Percentiles rank a stretch among this genome's conserved stretches.
Evolutionary conservation across 495 filamentous ascomycete genomes (phyloP).

Genomic region (Lasiosphaeris hirsuta): DNA sequence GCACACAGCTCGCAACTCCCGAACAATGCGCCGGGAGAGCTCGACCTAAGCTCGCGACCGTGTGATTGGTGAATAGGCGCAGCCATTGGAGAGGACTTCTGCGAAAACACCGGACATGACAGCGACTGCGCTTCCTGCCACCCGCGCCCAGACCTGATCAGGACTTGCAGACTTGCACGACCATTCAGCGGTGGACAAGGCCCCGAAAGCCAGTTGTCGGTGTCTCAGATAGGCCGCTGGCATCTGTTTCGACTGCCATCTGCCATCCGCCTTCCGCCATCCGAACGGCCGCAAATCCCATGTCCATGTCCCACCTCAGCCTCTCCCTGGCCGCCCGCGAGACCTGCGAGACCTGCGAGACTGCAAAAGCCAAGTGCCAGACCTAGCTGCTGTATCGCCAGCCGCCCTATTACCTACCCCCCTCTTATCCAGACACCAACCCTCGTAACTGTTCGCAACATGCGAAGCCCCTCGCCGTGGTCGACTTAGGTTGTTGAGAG

Average conservation of each 20-base stretch:
- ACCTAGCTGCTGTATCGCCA: constrained; percentile 3
- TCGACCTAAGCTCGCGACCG: constrained; percentile 7
- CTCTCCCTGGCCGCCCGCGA: neutral
- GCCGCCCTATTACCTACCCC: neutral
- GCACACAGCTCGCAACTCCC: constrained; percentile 1
- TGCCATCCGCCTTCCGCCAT: no score
- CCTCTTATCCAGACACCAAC: neutral
- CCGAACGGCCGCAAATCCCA: constrained; percentile 18
- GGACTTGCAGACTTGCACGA: constrained; percentile 2
- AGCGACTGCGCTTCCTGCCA: constrained; percentile 16
- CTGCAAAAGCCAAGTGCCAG: neutral
- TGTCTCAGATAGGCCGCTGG: constrained; percentile 29
- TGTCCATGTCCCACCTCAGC: constrained; percentile 12
- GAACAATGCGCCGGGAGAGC: constrained; percentile 20
- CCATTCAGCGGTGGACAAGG: constrained; percentile 19
- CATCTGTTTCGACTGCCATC: constrained; percentile 22
- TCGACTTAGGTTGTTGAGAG: neutral
- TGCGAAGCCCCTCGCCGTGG: constrained; percentile 15
- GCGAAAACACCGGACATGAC: constrained; percentile 16
- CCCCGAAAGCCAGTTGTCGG: constrained; percentile 27
- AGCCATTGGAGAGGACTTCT: constrained; percentile 11
- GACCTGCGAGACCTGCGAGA: neutral
- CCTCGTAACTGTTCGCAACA: constrained; percentile 13
- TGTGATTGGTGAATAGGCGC: constrained; percentile 25
- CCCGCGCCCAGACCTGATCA: constrained; percentile 13